Conservation (phyloP, 1,284 basidiomycete genomes). For the Moesziomyces parantarcticus region DNA sequence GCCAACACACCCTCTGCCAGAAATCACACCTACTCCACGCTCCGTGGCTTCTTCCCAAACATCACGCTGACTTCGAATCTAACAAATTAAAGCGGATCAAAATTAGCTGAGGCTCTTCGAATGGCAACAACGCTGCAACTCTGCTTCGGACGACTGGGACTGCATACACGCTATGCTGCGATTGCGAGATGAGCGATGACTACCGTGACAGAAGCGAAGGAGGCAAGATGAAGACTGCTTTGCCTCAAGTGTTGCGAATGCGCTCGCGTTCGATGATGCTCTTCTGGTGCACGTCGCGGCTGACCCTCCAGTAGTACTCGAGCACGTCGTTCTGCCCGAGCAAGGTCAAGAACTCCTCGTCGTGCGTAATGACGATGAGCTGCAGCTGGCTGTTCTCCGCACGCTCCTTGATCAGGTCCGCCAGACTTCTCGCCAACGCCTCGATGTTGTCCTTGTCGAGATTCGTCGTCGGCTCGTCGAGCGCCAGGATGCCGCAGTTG, state of each 20-base stretch:
- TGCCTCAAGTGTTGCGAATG: slow-evolving; percentile 29
- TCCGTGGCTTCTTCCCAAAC: slow-evolving; percentile 29
- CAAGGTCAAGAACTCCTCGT: slow-evolving; percentile 63
- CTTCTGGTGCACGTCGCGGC: slow-evolving; percentile 55
- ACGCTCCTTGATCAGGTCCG: slow-evolving; percentile 73
- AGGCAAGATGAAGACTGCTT: not conserved
- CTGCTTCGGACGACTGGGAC: not conserved
- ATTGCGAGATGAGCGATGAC: not conserved
- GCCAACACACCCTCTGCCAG: not conserved
- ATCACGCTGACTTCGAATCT: slow-evolving; percentile 3
- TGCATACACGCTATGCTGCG: too few relatives aligned
- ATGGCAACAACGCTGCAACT: too few relatives aligned
- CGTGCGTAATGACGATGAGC: slow-evolving; percentile 83
- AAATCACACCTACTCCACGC: slow-evolving; percentile 5
- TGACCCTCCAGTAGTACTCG: slow-evolving; percentile 65
- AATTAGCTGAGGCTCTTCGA: too few relatives aligned
- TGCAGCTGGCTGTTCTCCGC: slow-evolving; percentile 88
- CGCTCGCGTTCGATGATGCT: slow-evolving; percentile 53
- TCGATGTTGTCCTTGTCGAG: slow-evolving; percentile 96
- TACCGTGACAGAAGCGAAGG: not conserved
- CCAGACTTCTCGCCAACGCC: slow-evolving; percentile 87
- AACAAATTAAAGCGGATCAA: not conserved
- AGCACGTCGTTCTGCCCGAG: slow-evolving; percentile 60
- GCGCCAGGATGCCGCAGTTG: slow-evolving; percentile 94
- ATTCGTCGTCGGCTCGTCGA: slow-evolving; percentile 98